These are phyloP conservation scores for Chaetomium cochliodes DNA, from an alignment of 495 filamentous ascomycete genomes.

Conservation along the genomic window DNA sequence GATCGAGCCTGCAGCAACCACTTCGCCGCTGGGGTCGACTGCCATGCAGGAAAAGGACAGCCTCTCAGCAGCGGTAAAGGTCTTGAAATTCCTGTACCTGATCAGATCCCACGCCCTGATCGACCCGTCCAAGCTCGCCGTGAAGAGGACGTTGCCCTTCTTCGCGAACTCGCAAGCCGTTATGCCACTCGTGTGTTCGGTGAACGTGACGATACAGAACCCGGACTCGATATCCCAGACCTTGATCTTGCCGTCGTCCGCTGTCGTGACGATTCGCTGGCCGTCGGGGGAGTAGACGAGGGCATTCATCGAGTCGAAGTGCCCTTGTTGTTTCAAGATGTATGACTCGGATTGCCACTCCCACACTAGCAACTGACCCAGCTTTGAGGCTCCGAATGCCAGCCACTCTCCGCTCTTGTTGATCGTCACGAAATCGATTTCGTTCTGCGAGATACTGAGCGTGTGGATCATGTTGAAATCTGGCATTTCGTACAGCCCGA, in stretches of 20 bases:
- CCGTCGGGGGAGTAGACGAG: conserved; percentile 92
- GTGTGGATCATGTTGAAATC: conserved; percentile 95
- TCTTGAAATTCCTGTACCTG: conserved; percentile 93
- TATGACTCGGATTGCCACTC: conserved; percentile 99
- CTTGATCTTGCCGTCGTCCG: conserved; percentile 97
- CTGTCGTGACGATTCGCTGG: conserved; percentile 83
- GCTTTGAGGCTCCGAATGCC: conserved; percentile 93
- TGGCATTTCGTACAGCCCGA: conserved; percentile 92
- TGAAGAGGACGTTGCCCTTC: conserved; percentile 91
- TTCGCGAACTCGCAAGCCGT: conserved; percentile 95
- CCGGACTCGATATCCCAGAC: conserved; percentile 96
- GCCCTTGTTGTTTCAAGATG: conserved; percentile 95
- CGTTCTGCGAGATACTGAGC: conserved; percentile 87
- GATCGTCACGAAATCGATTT: conserved; percentile 88
- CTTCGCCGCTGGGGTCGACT: conserved; percentile 94
- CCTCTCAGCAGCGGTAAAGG: conserved; percentile 88
- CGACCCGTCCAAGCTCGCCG: conserved; percentile 88
- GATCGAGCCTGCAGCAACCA: conserved; percentile 89
- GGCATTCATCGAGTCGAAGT: conserved; percentile 94
- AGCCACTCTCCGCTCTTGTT: conserved; percentile 96
- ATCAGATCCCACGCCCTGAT: conserved; percentile 95
- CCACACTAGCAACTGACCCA: conserved; percentile 94
- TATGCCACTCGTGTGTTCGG: conserved; percentile 91
- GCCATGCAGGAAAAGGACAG: conserved; percentile 90
- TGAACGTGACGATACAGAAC: conserved; percentile 97